Percentiles rank a stretch among this genome's conserved stretches.
Conservation (phyloP, 345 rosid species). For the Citrus maxima region DNA sequence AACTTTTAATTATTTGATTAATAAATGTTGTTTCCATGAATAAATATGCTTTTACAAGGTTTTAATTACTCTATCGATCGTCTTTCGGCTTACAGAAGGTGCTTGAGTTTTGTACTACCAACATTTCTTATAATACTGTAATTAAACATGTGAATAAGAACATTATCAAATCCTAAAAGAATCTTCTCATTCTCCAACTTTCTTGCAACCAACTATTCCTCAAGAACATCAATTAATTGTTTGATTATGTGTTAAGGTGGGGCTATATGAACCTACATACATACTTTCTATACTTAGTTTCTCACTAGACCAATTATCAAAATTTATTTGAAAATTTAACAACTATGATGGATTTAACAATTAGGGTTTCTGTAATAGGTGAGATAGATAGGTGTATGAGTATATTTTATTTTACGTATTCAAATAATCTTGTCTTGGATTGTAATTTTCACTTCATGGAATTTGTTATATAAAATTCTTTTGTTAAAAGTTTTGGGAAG, state of each 20-base stretch:
- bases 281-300: not conserved
- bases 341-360: not conserved
- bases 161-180: slow-evolving; percentile 22
- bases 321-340: not conserved
- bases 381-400: not conserved
- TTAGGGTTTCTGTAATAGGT: not conserved
- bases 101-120: not conserved
- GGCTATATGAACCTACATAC: not conserved
- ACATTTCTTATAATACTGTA: not conserved
- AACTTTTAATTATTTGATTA: not conserved
- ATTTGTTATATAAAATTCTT: too few species aligned
- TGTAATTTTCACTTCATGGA: too few species aligned
- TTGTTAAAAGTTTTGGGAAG: too few species aligned
- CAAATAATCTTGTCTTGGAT: not conserved
- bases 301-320: not conserved
- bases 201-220: slow-evolving; percentile 28
- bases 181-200: slow-evolving; percentile 39
- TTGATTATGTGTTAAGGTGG: not conserved
- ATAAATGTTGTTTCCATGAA: not conserved
- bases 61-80: not conserved
- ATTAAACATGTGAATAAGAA: slow-evolving; percentile 14
- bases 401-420: too few species aligned
- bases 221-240: not conserved
- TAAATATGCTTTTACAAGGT: not conserved
- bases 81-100: not conserved